Evolutionary conservation across 768 basidiomycete genomes (phyloP).

Genomic region (Kwoniella europaea): DNA sequence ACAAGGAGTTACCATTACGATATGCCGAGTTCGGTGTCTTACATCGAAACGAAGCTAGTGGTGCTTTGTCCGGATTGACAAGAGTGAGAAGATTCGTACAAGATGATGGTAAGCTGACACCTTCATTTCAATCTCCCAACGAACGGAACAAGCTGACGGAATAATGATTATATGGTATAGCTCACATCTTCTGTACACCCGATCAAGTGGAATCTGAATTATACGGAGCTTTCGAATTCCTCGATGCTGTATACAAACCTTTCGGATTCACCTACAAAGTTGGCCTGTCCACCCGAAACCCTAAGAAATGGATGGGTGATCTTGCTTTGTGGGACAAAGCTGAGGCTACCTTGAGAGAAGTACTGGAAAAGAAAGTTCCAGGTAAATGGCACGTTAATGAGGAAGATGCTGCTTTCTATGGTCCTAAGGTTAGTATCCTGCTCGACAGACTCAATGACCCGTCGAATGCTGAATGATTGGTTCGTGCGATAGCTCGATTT

Average conservation of each 20-base stretch:
- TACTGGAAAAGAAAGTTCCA: constrained; percentile 82
- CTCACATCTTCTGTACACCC: constrained; percentile 97
- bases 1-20: constrained; percentile 92
- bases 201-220: constrained; percentile 89
- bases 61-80: constrained; percentile 88
- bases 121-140: not conserved
- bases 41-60: constrained; percentile 94
- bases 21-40: constrained; percentile 99
- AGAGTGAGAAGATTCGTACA: constrained; percentile 94
- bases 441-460: too few species aligned
- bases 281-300: constrained; percentile 87
- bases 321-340: constrained; percentile 90
- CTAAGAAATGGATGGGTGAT: constrained; percentile 87
- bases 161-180: constrained; percentile 12
- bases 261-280: constrained; percentile 95
- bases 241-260: constrained; percentile 87
- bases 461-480: not conserved
- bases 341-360: constrained; percentile 64
- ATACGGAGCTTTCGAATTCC: constrained; percentile 84
- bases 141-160: constrained; percentile 4
- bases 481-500: constrained; percentile 72
- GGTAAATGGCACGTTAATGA: constrained; percentile 92
- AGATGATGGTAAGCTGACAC: constrained; percentile 70
- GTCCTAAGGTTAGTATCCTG: constrained; percentile 69
- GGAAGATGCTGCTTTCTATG: constrained; percentile 98